Evolutionary conservation across 768 basidiomycete species (phyloP).

Genomic region (Collybia sordida): DNA sequence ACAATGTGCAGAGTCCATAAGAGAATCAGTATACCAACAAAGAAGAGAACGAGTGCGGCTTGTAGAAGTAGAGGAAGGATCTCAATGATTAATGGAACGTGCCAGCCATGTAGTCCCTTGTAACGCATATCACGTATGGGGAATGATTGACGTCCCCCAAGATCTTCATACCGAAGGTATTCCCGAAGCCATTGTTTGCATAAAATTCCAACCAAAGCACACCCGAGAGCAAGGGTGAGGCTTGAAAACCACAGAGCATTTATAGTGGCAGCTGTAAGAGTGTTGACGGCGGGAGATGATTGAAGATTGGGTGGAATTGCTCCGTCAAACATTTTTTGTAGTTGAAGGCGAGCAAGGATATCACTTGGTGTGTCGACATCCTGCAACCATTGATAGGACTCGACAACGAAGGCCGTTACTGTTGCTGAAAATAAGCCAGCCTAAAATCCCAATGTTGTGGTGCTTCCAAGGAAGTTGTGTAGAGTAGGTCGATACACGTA

Average conservation of each 20-base stretch:
- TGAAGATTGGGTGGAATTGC: too few species aligned
- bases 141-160: constrained; percentile 17
- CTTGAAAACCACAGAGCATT: constrained; percentile 20
- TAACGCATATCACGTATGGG: constrained; percentile 26
- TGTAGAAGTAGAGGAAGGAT: constrained; percentile 28
- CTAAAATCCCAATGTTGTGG: too few species aligned
- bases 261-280: too few species aligned
- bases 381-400: constrained; percentile 8
- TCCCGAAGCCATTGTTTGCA: constrained; percentile 26
- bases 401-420: constrained; percentile 7
- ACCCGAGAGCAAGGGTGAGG: constrained; percentile 19
- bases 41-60: constrained; percentile 27
- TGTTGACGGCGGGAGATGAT: too few species aligned
- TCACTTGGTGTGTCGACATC: not conserved
- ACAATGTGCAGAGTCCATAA: constrained; percentile 21
- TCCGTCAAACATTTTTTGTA: not conserved
- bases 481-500: constrained; percentile 14
- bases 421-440: constrained; percentile 7
- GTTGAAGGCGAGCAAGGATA: constrained; percentile 23
- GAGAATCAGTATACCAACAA: constrained; percentile 24
- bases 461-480: too few species aligned
- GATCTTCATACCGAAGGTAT: constrained; percentile 17
- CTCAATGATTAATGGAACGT: constrained; percentile 24
- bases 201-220: constrained; percentile 22
- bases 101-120: constrained; percentile 26